Evolutionary conservation across 2,329 filamentous ascomycete genomes (phyloP), one percentile per base, ranked within the genome.

Genomic region (Colletotrichum spaethianum): DNA sequence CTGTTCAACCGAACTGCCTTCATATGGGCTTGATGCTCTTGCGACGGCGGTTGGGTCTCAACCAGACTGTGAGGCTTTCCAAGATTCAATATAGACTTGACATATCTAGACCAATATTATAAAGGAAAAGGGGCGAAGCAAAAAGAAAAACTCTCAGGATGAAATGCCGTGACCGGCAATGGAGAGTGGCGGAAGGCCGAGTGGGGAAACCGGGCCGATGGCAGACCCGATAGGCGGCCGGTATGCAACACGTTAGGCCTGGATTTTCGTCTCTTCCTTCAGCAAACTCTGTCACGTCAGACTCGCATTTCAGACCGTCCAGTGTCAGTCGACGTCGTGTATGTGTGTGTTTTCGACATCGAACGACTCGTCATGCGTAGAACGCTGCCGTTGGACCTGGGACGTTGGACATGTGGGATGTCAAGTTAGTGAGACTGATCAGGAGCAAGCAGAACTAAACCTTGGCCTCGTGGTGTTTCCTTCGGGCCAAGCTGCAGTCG

Each of bases 271-370:
- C 56, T 53, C 46, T 61, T 70, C 23, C 16, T 66, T 62, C 48
- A 28, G 68, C 46, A 70, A 56, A 70, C 46, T 61, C 59, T 8
- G 23, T 7, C 28, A 38, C n/a, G 55, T 62, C 64, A 44, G 53
- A 50, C 23, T n/a, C 26, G 12, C 16, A 11, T 59, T 50, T 20
- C 14, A 6, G 40, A 2, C 31, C 6, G 18, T 20, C 40, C 31
- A 26, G 33, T 38, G 31, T 23, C 7, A 6, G n/a, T 61, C 38
- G 8, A 36, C 14, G 42, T 7, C 4, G 28, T 1, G 28, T 1
- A 4, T 61, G n/a, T 16, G n/a, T 50, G 16, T 62, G 38, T 46
- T 38, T 50, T 20, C 31, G 46, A 12, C 44, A 50, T 26, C 20
- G 8, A 50, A 46, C 31, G 59, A 11, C 59, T 28, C 5, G 33